phyloP scores from a whole-genome alignment of 2,329 filamentous ascomycete genomes.

The Aspergillus niger region DNA sequence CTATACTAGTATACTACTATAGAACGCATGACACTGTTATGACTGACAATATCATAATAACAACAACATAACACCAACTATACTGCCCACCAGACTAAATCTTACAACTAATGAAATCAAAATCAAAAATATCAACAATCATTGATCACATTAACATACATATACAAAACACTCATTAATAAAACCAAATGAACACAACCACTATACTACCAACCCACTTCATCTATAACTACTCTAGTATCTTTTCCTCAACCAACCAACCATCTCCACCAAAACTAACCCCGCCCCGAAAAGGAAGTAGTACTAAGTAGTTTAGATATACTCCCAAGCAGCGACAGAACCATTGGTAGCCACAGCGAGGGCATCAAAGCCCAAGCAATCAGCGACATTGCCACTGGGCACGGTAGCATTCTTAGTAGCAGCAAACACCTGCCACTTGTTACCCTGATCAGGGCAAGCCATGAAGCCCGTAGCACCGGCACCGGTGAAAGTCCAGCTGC shows the following conservation, averaged over 20 bases:
- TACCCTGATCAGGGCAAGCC: constrained; percentile 43
- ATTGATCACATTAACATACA: no score
- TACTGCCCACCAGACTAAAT: no score
- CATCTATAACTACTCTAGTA: no score
- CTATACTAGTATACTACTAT: no score
- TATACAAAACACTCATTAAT: no score
- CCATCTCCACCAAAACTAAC: no score
- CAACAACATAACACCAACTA: neutral
- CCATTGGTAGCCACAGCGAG: constrained; percentile 32
- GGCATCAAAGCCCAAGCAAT: constrained; percentile 46
- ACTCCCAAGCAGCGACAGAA: constrained; percentile 44
- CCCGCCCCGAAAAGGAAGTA: no score
- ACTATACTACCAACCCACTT: neutral
- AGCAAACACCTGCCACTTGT: constrained; percentile 47
- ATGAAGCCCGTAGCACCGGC: constrained; percentile 46
- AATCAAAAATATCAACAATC: no score
- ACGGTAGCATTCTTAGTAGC: constrained; percentile 44
- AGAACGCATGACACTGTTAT: neutral
- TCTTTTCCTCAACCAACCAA: no score
- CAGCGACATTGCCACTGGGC: constrained; percentile 38
- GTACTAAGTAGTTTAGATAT: constrained; percentile 30
- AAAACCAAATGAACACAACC: neutral
- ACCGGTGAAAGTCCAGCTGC: constrained; percentile 35
- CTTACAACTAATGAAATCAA: no score
- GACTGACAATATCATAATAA: neutral